phyloP scores from a whole-genome alignment of 306 rosid species.

The Delonix regia region DNA sequence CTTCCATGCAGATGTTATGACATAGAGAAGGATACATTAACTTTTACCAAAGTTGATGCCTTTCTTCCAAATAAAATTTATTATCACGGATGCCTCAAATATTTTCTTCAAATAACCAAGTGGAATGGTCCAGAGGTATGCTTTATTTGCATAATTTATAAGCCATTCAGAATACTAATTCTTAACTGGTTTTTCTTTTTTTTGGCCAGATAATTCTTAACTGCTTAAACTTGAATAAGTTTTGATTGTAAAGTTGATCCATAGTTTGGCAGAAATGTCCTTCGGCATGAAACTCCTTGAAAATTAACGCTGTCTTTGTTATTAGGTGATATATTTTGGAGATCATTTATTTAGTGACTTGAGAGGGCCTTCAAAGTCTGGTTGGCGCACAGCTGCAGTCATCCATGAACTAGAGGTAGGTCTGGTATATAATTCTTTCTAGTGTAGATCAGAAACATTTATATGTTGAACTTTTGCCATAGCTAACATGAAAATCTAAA shows the following conservation, averaged over 20 bases:
- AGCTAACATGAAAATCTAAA: constrained; percentile 19
- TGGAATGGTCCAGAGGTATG: constrained; percentile 98
- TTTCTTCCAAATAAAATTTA: constrained; percentile 81
- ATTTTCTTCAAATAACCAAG: constrained; percentile 88
- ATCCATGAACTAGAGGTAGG: constrained; percentile 90
- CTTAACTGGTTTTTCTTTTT: too few relatives aligned
- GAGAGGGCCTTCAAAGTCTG: constrained; percentile 97
- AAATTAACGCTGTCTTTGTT: constrained; percentile 31
- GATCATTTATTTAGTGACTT: constrained; percentile 96
- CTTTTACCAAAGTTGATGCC: constrained; percentile 83
- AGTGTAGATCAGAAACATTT: not conserved
- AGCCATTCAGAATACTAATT: constrained; percentile 19
- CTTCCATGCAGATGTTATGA: constrained; percentile 78
- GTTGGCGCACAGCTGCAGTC: constrained; percentile 99
- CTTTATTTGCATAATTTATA: constrained; percentile 26
- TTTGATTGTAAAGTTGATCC: constrained; percentile 16
- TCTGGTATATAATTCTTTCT: constrained; percentile 1
- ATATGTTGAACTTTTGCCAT: not conserved
- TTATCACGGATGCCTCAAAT: constrained; percentile 92
- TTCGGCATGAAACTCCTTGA: constrained; percentile 28
- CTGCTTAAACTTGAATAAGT: constrained; percentile 26
- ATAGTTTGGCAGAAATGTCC: constrained; percentile 2
- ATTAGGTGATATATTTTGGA: constrained; percentile 95
- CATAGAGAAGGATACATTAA: constrained; percentile 71
- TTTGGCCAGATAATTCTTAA: constrained; percentile 26